Evolutionary conservation across 257 asterid species (phyloP), one percentile per base, ranked within the genome.

Genomic region (Primulina eburnea): DNA sequence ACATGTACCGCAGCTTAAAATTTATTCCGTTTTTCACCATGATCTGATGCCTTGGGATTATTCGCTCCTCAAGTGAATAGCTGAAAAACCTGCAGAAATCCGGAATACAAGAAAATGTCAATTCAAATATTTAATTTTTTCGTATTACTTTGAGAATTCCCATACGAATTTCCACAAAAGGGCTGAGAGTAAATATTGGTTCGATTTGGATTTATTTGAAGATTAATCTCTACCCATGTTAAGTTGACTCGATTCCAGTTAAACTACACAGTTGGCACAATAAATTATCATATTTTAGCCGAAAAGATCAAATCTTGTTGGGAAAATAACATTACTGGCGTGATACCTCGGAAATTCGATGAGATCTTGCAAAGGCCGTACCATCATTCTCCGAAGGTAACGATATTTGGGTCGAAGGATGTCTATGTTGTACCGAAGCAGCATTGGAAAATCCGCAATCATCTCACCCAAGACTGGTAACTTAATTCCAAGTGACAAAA

Each of bases 311-410:
- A 12, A 43, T 43, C 17, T 43, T 43, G 53, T 12, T 43, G n/a
- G n/a, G 53, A 12, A 43, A 43, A 3, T 2, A 43, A 2, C n/a
- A 47, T 47, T 16, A 14, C 16, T 16, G 56, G 56, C 1, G 18
- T 16, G 56, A 17, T 77, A 93, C 99, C 99, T 93, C 61, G 99
- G 99, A 70, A 89, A 93, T 72, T 93, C 99, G 33, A 90, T 82
- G 64, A 89, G 76, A 78, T 93, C 99, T 60, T 75, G 75, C 72
- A 90, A 70, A 61, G 99, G 96, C 8, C 96, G 96, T 61, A 93
- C 80, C 99, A 93, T 93, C 74, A 74, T 85, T 78, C 95, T 81
- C 58, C 97, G 73, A 62, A 93, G 75, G 85, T 90, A 93, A 35
- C 83, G 89, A 76, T 93, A 93, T 81, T 93, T 93, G 70, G 97